phyloP scores from a whole-genome alignment of 768 basidiomycete genomes.

The Leccinellum luteum region DNA sequence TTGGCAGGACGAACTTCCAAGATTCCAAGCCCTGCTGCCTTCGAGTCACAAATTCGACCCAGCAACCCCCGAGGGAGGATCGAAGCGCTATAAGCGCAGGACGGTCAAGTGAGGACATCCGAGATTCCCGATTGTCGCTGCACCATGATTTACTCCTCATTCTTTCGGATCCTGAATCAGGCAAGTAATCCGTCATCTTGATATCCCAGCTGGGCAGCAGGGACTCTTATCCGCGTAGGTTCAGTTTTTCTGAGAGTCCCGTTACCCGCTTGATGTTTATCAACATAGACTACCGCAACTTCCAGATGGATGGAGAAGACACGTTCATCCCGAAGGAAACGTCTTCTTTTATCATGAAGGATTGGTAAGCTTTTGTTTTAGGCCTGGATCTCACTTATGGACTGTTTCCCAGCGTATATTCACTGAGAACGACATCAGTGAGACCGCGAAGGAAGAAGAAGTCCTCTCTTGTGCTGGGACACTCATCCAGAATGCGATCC shows the following conservation, averaged over 20 bases:
- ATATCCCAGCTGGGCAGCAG: slow-evolving; percentile 9
- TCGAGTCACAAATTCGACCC: neutral
- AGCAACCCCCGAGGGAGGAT: slow-evolving; percentile 10
- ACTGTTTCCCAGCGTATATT: slow-evolving; percentile 12
- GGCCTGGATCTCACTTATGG: neutral
- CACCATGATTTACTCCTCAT: neutral
- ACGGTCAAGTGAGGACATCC: neutral
- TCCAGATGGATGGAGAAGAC: slow-evolving; percentile 5
- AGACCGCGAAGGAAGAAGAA: neutral
- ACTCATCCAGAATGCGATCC: slow-evolving; percentile 7
- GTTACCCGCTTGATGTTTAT: neutral
- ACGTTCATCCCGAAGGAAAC: slow-evolving; percentile 15
- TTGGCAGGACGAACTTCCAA: slow-evolving; percentile 1
- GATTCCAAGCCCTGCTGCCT: neutral
- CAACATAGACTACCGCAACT: slow-evolving; percentile 1
- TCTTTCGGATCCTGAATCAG: neutral
- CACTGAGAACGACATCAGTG: slow-evolving; percentile 10
- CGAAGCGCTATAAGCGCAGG: slow-evolving; percentile 9
- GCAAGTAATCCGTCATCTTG: neutral
- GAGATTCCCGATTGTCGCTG: neutral
- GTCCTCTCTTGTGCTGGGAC: slow-evolving; percentile 2
- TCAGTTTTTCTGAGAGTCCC: neutral
- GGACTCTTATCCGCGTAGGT: slow-evolving; percentile 9
- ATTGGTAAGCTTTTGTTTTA: slow-evolving; percentile 7
- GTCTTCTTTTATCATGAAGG: slow-evolving; percentile 12